Conservation (phyloP, 2,329 filamentous ascomycete species). For the Colletotrichum sp. region DNA sequence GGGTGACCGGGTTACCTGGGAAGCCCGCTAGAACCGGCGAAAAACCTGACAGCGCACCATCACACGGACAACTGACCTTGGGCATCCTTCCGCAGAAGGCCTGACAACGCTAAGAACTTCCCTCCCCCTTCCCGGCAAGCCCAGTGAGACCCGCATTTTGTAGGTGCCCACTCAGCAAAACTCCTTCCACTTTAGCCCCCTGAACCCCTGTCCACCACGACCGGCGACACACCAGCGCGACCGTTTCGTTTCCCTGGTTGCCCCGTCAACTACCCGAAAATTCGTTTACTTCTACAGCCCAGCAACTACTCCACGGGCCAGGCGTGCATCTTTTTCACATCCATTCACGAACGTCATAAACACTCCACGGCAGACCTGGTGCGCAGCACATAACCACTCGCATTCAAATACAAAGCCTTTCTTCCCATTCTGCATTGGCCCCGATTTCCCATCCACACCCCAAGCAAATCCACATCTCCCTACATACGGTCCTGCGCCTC, state of each 20-base stretch:
- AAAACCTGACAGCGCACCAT: constrained; percentile 14
- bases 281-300: constrained; percentile 21
- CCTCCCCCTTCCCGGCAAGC: neutral
- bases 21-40: neutral
- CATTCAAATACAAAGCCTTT: constrained; percentile 20
- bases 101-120: neutral
- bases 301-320: constrained; percentile 15
- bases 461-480: neutral
- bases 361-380: constrained; percentile 10
- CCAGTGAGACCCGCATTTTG: neutral
- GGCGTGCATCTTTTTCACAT: constrained; percentile 19
- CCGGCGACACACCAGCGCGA: neutral
- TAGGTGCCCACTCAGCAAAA: neutral
- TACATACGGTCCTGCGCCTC: neutral
- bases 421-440: constrained; percentile 5
- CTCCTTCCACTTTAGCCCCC: constrained; percentile 8
- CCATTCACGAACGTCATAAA: constrained; percentile 21
- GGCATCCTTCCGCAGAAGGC: neutral
- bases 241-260: constrained; percentile 16
- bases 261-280: constrained; percentile 20
- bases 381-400: neutral
- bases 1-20: constrained; percentile 9
- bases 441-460: neutral
- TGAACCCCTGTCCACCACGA: constrained; percentile 11
- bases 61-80: constrained; percentile 8